Conservation (phyloP, 345 rosid genomes). For the Eucalyptus rudis region DNA sequence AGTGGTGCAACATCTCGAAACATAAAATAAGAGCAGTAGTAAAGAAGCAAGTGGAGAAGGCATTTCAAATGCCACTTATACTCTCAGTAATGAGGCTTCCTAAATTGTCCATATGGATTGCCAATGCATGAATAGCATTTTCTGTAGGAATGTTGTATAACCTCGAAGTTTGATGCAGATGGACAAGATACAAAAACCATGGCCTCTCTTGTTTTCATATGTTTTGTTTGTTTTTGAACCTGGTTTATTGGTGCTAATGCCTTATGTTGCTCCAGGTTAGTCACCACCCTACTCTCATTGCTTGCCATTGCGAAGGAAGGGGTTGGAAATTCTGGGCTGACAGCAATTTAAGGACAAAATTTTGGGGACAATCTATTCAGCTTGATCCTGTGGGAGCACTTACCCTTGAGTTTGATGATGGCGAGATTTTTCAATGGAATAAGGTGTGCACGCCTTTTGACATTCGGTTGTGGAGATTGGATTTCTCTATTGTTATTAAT, state of each 20-base stretch:
- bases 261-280: constrained; percentile 56
- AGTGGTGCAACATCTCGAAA: not conserved
- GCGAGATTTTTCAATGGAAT: constrained; percentile 93
- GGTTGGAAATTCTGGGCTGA: constrained; percentile 99
- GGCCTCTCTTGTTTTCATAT: not conserved
- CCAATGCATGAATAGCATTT: not conserved
- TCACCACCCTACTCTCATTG: constrained; percentile 95
- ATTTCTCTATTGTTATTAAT: not conserved
- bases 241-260: not conserved
- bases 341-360: constrained; percentile 80
- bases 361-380: constrained; percentile 98
- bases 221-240: not conserved
- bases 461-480: not conserved
- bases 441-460: constrained; percentile 32
- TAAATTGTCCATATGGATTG: not conserved
- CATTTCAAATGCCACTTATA: not conserved
- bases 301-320: constrained; percentile 95
- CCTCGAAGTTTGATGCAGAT: not conserved
- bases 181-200: not conserved
- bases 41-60: not conserved
- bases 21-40: not conserved
- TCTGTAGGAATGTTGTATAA: not conserved
- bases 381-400: constrained; percentile 90
- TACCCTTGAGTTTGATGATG: constrained; percentile 89
- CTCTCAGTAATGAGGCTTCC: not conserved